Percentiles rank a stretch among this genome's conserved stretches.
Conservation (phyloP, 495 filamentous ascomycete species). For the Aspergillus affinis region DNA sequence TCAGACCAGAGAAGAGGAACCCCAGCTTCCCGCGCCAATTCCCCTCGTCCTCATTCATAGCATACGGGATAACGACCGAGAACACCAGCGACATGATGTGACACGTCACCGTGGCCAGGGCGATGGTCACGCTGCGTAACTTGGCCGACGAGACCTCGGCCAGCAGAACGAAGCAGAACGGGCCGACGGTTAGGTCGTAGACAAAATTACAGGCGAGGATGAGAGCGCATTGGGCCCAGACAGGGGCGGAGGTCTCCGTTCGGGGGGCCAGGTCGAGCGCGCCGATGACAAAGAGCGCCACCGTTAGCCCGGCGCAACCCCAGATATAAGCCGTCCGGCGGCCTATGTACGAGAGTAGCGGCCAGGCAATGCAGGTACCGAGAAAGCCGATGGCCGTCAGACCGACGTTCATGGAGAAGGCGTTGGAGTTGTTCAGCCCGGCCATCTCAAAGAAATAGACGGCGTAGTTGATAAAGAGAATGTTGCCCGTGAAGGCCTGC, state of each 20-base stretch:
- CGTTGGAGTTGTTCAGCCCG: conserved; percentile 53
- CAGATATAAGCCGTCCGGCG: conserved; percentile 54
- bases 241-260: conserved; percentile 26
- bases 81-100: conserved; percentile 58
- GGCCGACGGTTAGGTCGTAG: conserved; percentile 59
- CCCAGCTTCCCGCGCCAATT: conserved; percentile 66
- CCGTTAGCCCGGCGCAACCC: conserved; percentile 46
- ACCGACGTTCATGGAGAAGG: conserved; percentile 65
- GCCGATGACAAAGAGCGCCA: conserved; percentile 58
- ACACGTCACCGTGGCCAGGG: conserved; percentile 57
- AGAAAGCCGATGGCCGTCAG: conserved; percentile 65
- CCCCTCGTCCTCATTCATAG: conserved; percentile 62
- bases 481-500: conserved; percentile 41
- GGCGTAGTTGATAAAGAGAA: conserved; percentile 34
- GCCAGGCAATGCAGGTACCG: conserved; percentile 65
- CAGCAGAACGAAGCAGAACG: conserved; percentile 62
- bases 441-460: conserved; percentile 57
- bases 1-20: conserved; percentile 63
- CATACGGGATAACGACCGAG: conserved; percentile 65
- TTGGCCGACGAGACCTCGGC: conserved; percentile 59
- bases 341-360: conserved; percentile 58
- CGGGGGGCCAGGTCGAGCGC: conserved; percentile 52
- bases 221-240: conserved; percentile 57
- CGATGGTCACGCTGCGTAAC: conserved; percentile 63
- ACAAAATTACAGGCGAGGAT: conserved; percentile 58